Conservation (phyloP, 1,139 yeast genomes). For the Geotrichum histeridarum region DNA sequence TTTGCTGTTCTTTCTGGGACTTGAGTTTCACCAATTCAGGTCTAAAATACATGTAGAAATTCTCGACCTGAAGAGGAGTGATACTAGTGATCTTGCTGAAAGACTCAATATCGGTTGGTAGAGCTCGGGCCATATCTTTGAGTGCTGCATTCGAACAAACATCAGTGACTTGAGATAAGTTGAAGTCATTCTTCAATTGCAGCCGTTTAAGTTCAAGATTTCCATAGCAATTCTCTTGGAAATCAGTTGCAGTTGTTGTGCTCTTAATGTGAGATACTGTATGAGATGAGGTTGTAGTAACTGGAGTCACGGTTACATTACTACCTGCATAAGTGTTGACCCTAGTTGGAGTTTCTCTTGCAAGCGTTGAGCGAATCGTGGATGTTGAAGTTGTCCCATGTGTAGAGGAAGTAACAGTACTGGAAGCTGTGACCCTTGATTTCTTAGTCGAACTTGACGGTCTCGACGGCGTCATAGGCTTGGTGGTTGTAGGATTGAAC, state of each 20-base stretch:
- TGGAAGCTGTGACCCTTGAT: not conserved
- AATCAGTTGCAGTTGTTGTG: conserved; percentile 1
- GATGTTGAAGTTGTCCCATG: too few species aligned
- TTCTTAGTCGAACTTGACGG: not conserved
- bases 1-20: not conserved
- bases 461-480: not conserved
- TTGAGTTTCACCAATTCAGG: conserved; percentile 19
- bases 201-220: conserved; percentile 18
- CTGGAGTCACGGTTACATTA: not conserved
- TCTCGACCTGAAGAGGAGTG: conserved; percentile 18
- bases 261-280: not conserved
- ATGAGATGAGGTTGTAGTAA: not conserved
- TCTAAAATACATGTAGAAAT: conserved; percentile 19
- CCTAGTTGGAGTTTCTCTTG: not conserved
- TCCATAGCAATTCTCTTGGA: conserved; percentile 21
- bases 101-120: conserved; percentile 18
- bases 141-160: conserved; percentile 24
- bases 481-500: conserved; percentile 30
- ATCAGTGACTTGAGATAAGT: conserved; percentile 13
- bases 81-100: conserved; percentile 21
- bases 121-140: conserved; percentile 20
- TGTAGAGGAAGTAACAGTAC: not conserved
- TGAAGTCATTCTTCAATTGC: conserved; percentile 15
- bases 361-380: not conserved
- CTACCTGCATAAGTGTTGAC: not conserved